Base-by-base conservation (phyloP, 164 flowering plant species). In the Vitis labrusca region DNA sequence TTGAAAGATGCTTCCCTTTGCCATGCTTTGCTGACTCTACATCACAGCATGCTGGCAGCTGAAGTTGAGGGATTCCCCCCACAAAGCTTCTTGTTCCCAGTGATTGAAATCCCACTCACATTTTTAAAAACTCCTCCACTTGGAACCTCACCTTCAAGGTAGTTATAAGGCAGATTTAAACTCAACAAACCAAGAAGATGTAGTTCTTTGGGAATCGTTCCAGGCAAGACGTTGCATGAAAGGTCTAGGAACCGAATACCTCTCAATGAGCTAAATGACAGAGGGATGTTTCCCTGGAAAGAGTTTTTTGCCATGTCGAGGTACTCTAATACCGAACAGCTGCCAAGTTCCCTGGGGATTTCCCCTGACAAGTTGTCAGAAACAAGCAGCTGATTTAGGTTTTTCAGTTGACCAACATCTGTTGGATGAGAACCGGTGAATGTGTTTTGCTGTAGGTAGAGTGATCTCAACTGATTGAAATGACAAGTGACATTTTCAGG, bases 71-170 rank as follows among this genome's bases (percentile, higher is more conserved):
- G 1, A 78, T 63, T 8, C 87, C 87, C 89, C 4, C 86, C 83
- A 71, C 88, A 86, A 15, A 86, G 78, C 37, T 60, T 44, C 0
- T 5, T 49, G 50, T 86, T 86, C 71, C 84, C 84, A 0, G 15
- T 1, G 1, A 84, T 5, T 9, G 77, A 72, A 8, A 79, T 8
- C 9, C 66, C 81, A 55, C 71, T 84, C 13, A 49, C 48, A 74
- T 80, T 81, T n/a, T 10, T 16, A 57, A 84, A 86, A 9, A 78
- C 48, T 3, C 89, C 87, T 19, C 61, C 50, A 3, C 48, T 69
- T 50, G 89, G 87, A 19, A 86, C 82, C 55, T 76, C 78, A 7
- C 85, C 86, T 10, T 82, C 79, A 11, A 86, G 17, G 32, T 75
- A 47, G 54, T 84, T 85, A 67, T 59, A 79, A 32, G 44, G 5